These are phyloP conservation scores for sorghum (Sorghum bicolor) DNA, from an alignment of 176 grass and related monocot species.

Conservation along the genomic window DNA sequence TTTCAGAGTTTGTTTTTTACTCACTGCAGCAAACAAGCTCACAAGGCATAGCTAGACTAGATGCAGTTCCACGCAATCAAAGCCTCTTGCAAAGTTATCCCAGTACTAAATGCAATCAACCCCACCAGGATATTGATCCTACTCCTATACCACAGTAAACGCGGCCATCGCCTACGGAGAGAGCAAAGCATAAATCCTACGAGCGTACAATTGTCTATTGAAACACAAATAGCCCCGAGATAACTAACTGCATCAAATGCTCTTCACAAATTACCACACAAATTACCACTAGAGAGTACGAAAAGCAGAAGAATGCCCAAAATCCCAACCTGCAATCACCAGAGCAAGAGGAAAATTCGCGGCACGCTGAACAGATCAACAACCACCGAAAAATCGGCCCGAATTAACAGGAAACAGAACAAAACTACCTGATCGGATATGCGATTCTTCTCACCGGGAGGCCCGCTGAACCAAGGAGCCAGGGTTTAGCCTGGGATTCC, in stretches of 20 bases:
- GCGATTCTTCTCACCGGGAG: slow-evolving; percentile 2
- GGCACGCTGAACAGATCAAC: not conserved
- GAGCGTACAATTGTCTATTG: not conserved
- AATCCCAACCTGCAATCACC: not conserved
- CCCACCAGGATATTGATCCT: not conserved
- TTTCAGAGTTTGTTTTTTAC: not conserved
- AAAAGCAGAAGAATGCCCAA: not conserved
- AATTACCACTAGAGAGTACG: not conserved
- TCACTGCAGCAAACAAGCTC: not conserved
- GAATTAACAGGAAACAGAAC: not conserved
- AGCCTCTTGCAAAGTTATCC: not conserved
- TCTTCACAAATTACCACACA: too few species aligned
- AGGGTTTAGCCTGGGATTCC: not conserved
- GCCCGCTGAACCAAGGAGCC: not conserved
- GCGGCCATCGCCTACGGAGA: not conserved
- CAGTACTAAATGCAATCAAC: slow-evolving; percentile 27
- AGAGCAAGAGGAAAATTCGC: not conserved
- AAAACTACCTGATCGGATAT: slow-evolving; percentile 28
- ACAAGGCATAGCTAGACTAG: not conserved
- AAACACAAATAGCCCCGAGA: not conserved
- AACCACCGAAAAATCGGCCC: not conserved
- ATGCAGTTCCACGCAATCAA: slow-evolving; percentile 7
- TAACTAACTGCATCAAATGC: not conserved
- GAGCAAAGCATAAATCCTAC: not conserved
- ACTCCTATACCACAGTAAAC: not conserved